Evolutionary conservation across 805 yeast species (phyloP), one percentile per base, ranked within the genome.

Genomic region (Metschnikowia dekortorum): DNA sequence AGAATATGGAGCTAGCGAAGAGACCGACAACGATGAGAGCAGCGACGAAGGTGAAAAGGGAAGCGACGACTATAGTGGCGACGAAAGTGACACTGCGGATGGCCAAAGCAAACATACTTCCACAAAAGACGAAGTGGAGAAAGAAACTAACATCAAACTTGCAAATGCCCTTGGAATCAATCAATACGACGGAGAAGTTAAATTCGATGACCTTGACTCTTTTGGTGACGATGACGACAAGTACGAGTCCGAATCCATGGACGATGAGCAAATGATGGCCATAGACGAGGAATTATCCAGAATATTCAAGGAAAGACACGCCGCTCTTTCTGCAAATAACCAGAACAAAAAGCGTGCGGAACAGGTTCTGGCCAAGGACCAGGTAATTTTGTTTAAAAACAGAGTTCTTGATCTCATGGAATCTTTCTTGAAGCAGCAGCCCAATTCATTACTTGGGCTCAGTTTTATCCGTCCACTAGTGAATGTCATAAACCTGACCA

Each of bases 221-320:
- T 59, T 50, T 22, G 68, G 64, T 16, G 80, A 73, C 16, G 83
- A 76, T 4, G 80, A 75, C 30, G 84, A 79, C 30, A 78, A 80
- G 6, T 87, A 84, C 46, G 96, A 87, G 57, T 69, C 74, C 0
- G 75, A 70, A 39, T 83, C 92, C 0, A 88, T 90, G 95, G 96
- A 91, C 53, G 97, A 91, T 66, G 97, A 91, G 60, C 90, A 90
- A 64, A 92, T 92, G 98, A 83, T 90, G 84, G 95, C 91, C 18
- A 79, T 92, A 59, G 98, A 92, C 63, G 87, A 78, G 22, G 94
- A 89, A 53, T 71, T 92, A 31, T 81, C 97, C 0, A 78, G 78
- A 48, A 92, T 92, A 49, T 92, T 92, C 76, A 81, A 85, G 61
- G 92, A 89, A 60, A 80, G 97, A 59, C 82, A 83, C 57, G 83